A percentile compares a stretch with the other conserved stretches of the same genome.
Conservation (phyloP, 768 basidiomycete genomes). For the Podaxis rugospora region DNA sequence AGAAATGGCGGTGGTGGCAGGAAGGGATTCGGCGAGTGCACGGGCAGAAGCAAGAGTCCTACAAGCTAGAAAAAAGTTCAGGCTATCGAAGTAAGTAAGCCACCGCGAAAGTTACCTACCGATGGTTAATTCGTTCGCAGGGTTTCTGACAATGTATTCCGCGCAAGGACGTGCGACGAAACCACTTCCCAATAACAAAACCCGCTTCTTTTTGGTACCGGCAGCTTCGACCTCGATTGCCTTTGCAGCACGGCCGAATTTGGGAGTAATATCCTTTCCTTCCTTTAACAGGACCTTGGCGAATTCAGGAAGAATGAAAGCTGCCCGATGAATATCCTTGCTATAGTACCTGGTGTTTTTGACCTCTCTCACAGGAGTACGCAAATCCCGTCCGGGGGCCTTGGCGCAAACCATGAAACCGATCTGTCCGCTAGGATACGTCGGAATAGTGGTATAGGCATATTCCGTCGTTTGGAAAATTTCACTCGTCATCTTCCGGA, state of each 20-base stretch:
- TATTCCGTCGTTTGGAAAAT: constrained; percentile 85
- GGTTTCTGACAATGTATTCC: constrained; percentile 83
- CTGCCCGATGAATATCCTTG: constrained; percentile 67
- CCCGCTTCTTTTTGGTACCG: constrained; percentile 49
- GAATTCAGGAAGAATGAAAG: constrained; percentile 95
- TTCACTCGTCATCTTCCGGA: constrained; percentile 60
- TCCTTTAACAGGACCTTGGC: constrained; percentile 72
- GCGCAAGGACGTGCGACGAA: constrained; percentile 96
- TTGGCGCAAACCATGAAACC: constrained; percentile 91
- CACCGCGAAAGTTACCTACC: constrained; percentile 39
- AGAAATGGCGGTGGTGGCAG: constrained; percentile 67
- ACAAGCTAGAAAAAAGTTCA: constrained; percentile 52
- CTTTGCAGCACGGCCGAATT: constrained; percentile 64
- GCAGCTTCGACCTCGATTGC: constrained; percentile 20
- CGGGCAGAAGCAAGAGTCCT: constrained; percentile 79
- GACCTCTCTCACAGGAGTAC: constrained; percentile 69
- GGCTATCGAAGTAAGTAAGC: background rate
- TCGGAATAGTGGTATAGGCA: constrained; percentile 94
- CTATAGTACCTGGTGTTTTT: constrained; percentile 82
- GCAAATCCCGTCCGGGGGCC: constrained; percentile 63
- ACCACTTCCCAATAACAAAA: constrained; percentile 91
- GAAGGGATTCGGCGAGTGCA: constrained; percentile 62
- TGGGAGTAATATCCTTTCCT: constrained; percentile 63
- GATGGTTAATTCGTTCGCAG: constrained; percentile 80
- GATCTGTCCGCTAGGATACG: constrained; percentile 98